These are phyloP conservation scores for Populus hybrid DNA, from an alignment of 441 rosid genomes.

Conservation along the genomic window DNA sequence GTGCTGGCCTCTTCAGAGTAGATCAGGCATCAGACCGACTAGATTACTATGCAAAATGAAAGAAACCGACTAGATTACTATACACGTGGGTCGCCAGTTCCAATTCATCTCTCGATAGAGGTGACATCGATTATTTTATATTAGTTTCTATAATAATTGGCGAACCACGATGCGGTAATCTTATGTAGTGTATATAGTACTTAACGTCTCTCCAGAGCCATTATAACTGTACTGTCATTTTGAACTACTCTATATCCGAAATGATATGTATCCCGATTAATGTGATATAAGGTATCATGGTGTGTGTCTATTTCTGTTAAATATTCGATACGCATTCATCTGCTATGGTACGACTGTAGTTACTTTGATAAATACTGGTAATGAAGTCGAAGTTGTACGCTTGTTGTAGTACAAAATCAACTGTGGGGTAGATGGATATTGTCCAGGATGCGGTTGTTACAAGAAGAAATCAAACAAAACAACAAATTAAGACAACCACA, in stretches of 20 bases:
- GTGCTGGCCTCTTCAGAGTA: background rate
- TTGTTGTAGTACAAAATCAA: background rate
- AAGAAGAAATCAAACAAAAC: background rate
- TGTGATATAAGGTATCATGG: background rate
- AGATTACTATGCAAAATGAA: no score
- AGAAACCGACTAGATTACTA: background rate
- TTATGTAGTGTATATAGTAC: background rate
- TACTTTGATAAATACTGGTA: background rate
- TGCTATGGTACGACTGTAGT: background rate
- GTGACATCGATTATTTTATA: slow-evolving; percentile 4
- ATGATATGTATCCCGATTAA: background rate
- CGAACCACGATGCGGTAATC: slow-evolving; percentile 4
- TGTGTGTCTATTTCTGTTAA: background rate
- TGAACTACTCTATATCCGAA: background rate
- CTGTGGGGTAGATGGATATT: background rate
- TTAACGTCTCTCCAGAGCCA: slow-evolving; percentile 1
- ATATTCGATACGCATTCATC: background rate
- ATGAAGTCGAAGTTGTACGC: background rate
- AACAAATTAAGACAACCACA: slow-evolving; percentile 2
- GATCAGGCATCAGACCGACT: background rate
- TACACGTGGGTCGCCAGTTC: slow-evolving; percentile 3
- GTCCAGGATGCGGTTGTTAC: background rate
- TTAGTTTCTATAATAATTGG: slow-evolving; percentile 2
- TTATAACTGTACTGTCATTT: background rate
- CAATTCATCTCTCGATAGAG: slow-evolving; percentile 2